phyloP scores from a whole-genome alignment of 768 basidiomycete genomes.

The Rhodotorula kratochvilovae region DNA sequence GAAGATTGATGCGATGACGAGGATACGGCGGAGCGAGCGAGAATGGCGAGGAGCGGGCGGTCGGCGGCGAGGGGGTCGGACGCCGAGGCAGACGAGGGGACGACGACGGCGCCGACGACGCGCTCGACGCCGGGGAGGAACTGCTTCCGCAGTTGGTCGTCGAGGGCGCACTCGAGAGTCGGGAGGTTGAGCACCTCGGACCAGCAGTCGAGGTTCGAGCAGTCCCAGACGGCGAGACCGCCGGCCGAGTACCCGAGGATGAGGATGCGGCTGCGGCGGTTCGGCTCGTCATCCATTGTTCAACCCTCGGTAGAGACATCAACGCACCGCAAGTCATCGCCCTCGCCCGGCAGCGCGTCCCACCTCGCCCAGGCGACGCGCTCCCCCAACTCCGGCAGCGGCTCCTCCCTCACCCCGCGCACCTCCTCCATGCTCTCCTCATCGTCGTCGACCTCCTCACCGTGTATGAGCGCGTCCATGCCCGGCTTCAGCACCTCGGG shows the following conservation, averaged over 20 bases:
- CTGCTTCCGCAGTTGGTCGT: slow-evolving; percentile 1
- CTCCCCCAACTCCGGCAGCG: background rate
- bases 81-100: slow-evolving; percentile 2
- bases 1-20: background rate
- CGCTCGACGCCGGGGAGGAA: background rate
- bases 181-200: slow-evolving; percentile 30
- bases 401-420: background rate
- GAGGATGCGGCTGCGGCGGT: slow-evolving; percentile 16
- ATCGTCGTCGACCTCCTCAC: background rate
- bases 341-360: slow-evolving; percentile 2
- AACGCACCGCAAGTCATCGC: slow-evolving; percentile 8
- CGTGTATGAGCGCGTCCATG: background rate
- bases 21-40: background rate
- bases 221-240: slow-evolving; percentile 30
- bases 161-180: slow-evolving; percentile 13
- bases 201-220: slow-evolving; percentile 32
- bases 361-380: slow-evolving; percentile 13
- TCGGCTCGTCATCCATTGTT: background rate
- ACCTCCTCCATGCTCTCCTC: background rate
- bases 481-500: background rate
- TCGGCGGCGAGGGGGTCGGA: background rate
- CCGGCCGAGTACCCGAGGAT: slow-evolving; percentile 19
- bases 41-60: slow-evolving; percentile 9
- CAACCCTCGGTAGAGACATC: background rate
- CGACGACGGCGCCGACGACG: background rate